Conservation (phyloP, 2,329 filamentous ascomycete genomes). For the Colletotrichum melonis region DNA sequence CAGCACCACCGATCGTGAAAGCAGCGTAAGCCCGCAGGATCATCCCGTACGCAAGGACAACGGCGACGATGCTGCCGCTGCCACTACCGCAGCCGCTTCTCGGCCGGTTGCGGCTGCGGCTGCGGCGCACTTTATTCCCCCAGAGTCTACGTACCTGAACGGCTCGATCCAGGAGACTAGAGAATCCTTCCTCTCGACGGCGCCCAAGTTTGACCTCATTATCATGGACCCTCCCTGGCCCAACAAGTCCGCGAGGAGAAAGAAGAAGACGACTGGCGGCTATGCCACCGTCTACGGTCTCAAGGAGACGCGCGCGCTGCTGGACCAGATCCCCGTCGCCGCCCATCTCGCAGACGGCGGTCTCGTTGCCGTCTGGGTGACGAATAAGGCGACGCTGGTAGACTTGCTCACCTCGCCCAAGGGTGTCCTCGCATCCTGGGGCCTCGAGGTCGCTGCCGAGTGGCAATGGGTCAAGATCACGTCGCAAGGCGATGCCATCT, state of each 20-base stretch:
- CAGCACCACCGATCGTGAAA: background rate
- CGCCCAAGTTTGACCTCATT: constrained; percentile 73
- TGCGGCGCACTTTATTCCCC: constrained; percentile 51
- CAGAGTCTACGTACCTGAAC: constrained; percentile 56
- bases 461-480: constrained; percentile 87
- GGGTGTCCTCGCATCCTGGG: constrained; percentile 76
- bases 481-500: constrained; percentile 71
- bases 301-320: constrained; percentile 59
- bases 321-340: constrained; percentile 67
- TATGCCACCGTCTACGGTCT: constrained; percentile 60
- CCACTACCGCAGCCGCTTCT: too few species aligned
- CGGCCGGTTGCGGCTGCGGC: background rate
- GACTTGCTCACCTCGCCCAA: constrained; percentile 62
- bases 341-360: constrained; percentile 63
- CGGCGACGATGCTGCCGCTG: background rate
- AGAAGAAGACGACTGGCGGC: constrained; percentile 64
- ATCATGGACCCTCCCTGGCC: constrained; percentile 86
- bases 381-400: constrained; percentile 73
- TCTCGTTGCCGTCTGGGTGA: constrained; percentile 80
- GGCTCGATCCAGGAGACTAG: constrained; percentile 59
- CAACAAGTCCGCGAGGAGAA: constrained; percentile 77
- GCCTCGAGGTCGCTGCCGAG: constrained; percentile 72
- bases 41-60: background rate
- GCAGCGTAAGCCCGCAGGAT: background rate
- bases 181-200: constrained; percentile 51